Percentiles rank a stretch among this genome's conserved stretches.
Evolutionary conservation across 768 basidiomycete genomes (phyloP).

Genomic region (Rhodotorula diobovata): DNA sequence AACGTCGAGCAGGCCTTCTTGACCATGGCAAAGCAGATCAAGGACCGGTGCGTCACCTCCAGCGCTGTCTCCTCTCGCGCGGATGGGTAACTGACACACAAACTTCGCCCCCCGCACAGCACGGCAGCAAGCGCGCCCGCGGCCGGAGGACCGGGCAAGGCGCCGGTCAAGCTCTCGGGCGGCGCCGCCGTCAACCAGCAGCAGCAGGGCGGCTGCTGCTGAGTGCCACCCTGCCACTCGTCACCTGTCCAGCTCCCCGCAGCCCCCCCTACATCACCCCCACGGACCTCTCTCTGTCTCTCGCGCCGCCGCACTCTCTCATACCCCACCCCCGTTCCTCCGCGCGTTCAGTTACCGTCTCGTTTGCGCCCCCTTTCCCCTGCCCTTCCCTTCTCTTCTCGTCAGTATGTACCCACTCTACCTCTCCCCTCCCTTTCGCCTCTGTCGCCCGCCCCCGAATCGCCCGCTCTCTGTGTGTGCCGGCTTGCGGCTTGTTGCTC

Average conservation of each 20-base stretch:
- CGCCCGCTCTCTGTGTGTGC: no score
- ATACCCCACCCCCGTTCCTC: no score
- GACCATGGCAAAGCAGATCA: constrained; percentile 65
- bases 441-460: no score
- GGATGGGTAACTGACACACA: not conserved
- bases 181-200: constrained; percentile 78
- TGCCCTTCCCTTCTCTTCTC: no score
- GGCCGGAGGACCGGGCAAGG: constrained; percentile 66
- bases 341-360: no score
- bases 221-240: constrained; percentile 19
- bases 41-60: constrained; percentile 33
- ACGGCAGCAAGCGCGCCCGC: constrained; percentile 79
- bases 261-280: not conserved
- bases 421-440: no score
- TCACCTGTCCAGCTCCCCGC: no score
- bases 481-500: no score
- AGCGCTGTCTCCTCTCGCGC: not conserved
- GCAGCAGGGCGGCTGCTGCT: constrained; percentile 73
- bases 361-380: no score
- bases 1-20: constrained; percentile 99
- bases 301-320: no score
- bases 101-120: constrained; percentile 48
- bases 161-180: constrained; percentile 69
- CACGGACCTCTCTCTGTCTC: not conserved
- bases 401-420: no score